Conservation (phyloP, 345 rosid species). For the Aurinia saxatilis region DNA sequence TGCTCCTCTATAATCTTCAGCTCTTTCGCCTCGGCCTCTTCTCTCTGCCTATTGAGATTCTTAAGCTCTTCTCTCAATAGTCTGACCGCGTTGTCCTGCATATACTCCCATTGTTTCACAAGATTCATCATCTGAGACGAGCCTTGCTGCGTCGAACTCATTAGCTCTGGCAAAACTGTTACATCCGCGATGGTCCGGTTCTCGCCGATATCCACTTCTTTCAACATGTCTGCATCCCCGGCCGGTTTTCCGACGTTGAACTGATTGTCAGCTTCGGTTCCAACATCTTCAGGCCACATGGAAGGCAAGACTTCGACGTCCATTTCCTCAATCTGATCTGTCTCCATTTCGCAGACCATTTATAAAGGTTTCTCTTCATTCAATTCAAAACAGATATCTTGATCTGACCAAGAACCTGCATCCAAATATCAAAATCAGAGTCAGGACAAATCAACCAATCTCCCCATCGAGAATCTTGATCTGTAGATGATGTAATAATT, state of each 20-base stretch:
- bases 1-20: conserved; percentile 82
- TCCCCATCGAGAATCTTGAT: background rate
- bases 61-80: conserved; percentile 80
- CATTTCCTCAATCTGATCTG: conserved; percentile 66
- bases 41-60: conserved; percentile 62
- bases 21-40: conserved; percentile 78
- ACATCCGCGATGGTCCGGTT: conserved; percentile 57
- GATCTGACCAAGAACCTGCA: conserved; percentile 13
- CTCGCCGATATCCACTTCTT: conserved; percentile 61
- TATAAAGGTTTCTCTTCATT: conserved; percentile 15
- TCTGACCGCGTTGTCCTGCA: conserved; percentile 68
- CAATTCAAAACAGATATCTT: background rate
- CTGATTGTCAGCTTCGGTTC: conserved; percentile 58
- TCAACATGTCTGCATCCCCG: conserved; percentile 76
- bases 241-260: conserved; percentile 78
- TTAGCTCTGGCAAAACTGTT: conserved; percentile 51
- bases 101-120: conserved; percentile 81
- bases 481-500: background rate
- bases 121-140: conserved; percentile 78
- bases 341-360: conserved; percentile 57
- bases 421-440: no score
- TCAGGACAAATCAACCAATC: no score
- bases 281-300: conserved; percentile 96
- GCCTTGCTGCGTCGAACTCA: conserved; percentile 59
- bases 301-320: conserved; percentile 75